These are phyloP conservation scores for Clitocybe nebularis DNA, from an alignment of 1,284 basidiomycete species.

Conservation along the genomic window DNA sequence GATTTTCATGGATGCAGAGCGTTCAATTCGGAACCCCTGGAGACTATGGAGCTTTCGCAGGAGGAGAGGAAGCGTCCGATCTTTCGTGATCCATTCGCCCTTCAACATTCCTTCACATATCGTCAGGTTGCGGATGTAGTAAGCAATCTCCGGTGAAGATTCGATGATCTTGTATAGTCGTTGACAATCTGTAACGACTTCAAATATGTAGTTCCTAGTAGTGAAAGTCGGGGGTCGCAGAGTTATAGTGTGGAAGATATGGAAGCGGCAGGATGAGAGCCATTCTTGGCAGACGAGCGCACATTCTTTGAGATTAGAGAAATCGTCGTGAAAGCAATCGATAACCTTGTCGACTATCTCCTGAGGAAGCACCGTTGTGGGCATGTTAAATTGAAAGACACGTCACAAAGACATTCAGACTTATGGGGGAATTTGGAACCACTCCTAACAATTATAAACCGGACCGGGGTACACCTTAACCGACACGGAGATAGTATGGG, in stretches of 20 bases:
- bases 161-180: slow-evolving; percentile 14
- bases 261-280: slow-evolving; percentile 21
- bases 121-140: slow-evolving; percentile 19
- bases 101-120: slow-evolving; percentile 22
- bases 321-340: slow-evolving; percentile 23
- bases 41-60: slow-evolving; percentile 18
- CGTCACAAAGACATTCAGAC: no score
- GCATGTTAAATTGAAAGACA: no score
- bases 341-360: slow-evolving; percentile 27
- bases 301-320: slow-evolving; percentile 19
- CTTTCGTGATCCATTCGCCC: slow-evolving; percentile 20
- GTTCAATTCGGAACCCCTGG: slow-evolving; percentile 18
- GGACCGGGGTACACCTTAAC: slow-evolving; percentile 4
- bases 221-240: slow-evolving; percentile 15
- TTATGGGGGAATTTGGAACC: background rate
- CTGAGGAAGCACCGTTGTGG: slow-evolving; percentile 19
- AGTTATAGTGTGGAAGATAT: slow-evolving; percentile 21
- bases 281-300: slow-evolving; percentile 24
- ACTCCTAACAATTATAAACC: background rate
- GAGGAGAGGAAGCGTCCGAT: slow-evolving; percentile 16
- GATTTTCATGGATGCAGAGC: slow-evolving; percentile 19
- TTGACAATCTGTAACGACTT: slow-evolving; percentile 6
- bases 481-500: slow-evolving; percentile 1
- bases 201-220: background rate
- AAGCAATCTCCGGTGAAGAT: slow-evolving; percentile 13